Conservation (phyloP, 2,329 filamentous ascomycete species). For the Purpureocillium lavendulum region DNA sequence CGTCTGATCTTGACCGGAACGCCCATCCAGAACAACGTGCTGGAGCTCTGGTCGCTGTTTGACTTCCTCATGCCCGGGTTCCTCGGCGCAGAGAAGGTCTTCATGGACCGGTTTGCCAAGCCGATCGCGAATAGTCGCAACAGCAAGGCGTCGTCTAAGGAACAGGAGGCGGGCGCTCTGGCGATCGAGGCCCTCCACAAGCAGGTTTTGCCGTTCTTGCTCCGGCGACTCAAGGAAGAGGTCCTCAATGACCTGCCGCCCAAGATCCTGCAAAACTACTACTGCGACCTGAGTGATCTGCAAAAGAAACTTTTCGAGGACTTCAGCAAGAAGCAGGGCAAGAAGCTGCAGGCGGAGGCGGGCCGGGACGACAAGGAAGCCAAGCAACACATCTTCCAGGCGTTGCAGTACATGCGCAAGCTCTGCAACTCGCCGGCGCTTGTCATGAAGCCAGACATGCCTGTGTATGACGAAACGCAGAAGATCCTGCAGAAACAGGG, state of each 20-base stretch:
- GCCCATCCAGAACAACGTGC: slow-evolving; percentile 94
- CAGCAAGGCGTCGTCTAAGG: slow-evolving; percentile 95
- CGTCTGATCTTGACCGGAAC: slow-evolving; percentile 93
- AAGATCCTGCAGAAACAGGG: slow-evolving; percentile 69
- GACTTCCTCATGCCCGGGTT: slow-evolving; percentile 99
- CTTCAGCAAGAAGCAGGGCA: slow-evolving; percentile 88
- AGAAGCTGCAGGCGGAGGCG: slow-evolving; percentile 76
- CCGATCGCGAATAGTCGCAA: slow-evolving; percentile 91
- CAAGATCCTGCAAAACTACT: slow-evolving; percentile 99
- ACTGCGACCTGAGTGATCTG: slow-evolving; percentile 92
- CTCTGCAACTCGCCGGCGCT: slow-evolving; percentile 95
- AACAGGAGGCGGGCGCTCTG: slow-evolving; percentile 92
- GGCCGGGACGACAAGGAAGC: slow-evolving; percentile 81
- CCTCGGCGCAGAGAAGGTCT: slow-evolving; percentile 89
- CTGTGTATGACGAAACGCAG: slow-evolving; percentile 82
- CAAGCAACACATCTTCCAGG: slow-evolving; percentile 98
- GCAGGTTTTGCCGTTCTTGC: slow-evolving; percentile 90
- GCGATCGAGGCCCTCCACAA: slow-evolving; percentile 98
- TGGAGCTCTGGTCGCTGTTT: slow-evolving; percentile 96
- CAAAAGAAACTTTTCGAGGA: slow-evolving; percentile 95
- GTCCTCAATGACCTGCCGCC: slow-evolving; percentile 92
- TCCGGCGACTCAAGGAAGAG: slow-evolving; percentile 94
- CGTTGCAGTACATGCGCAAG: slow-evolving; percentile 98
- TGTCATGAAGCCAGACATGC: slow-evolving; percentile 90
- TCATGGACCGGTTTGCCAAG: slow-evolving; percentile 89